phyloP scores from a whole-genome alignment of 2,329 filamentous ascomycete genomes.

The Fusarium sambucinum region DNA sequence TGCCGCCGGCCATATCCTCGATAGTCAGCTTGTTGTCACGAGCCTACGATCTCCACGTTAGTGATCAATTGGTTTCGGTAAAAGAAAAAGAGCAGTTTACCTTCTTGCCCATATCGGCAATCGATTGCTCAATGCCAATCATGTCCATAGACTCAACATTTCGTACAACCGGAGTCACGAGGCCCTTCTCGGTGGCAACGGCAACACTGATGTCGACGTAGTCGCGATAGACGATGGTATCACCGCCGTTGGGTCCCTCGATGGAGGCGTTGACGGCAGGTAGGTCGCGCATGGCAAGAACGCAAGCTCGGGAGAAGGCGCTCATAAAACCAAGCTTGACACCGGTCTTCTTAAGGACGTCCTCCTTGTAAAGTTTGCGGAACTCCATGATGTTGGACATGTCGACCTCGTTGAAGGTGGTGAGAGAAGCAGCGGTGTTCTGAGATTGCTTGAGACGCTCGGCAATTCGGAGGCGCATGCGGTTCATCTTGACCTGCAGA shows the following conservation, averaged over 20 bases:
- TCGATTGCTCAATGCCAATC: slow-evolving; percentile 87
- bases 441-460: slow-evolving; percentile 99
- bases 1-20: slow-evolving; percentile 98
- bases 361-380: slow-evolving; percentile 97
- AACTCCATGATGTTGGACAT: slow-evolving; percentile 99
- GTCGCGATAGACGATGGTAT: slow-evolving; percentile 98
- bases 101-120: slow-evolving; percentile 97
- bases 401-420: slow-evolving; percentile 99
- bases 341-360: slow-evolving; percentile 93
- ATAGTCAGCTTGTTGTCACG: slow-evolving; percentile 97
- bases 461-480: slow-evolving; percentile 96
- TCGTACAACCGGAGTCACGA: slow-evolving; percentile 95
- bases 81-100: slow-evolving; percentile 55
- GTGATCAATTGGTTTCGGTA: not conserved
- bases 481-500: slow-evolving; percentile 96
- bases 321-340: slow-evolving; percentile 99
- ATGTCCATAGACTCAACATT: slow-evolving; percentile 92
- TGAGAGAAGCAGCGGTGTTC: slow-evolving; percentile 96
- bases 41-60: slow-evolving; percentile 62
- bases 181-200: slow-evolving; percentile 95
- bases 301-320: slow-evolving; percentile 90
- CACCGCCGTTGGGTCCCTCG: slow-evolving; percentile 92
- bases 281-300: slow-evolving; percentile 94
- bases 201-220: slow-evolving; percentile 98
- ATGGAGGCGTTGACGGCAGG: slow-evolving; percentile 96